Evolutionary conservation across 352 stramenopile genomes (phyloP), one percentile per base, ranked within the genome.

Genomic region (Pelagophyceae sp.): DNA sequence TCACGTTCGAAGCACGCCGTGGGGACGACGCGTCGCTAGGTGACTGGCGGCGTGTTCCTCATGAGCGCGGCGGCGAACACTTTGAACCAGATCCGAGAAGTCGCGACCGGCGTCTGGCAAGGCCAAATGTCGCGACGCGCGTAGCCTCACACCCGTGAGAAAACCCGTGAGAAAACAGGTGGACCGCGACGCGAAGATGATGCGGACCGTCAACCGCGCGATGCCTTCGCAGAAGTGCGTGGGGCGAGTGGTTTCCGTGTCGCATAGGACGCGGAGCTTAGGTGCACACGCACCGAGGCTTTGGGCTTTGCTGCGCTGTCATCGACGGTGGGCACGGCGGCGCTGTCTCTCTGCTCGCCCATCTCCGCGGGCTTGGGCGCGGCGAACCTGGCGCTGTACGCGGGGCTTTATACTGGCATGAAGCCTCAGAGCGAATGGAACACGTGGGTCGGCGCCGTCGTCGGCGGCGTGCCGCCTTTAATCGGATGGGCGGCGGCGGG

Each of bases 51-150:
- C n/a, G n/a, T n/a, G 19, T 96, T 94, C 45, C 92, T 90, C 5
- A 83, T 76, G 31, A 87, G 88, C 0, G 92, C 90, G 17, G 94
- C 95, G 0, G 94, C 94, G 38, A 97, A 95, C 82, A 97, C 95
- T 37, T 98, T 98, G 78, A 99, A 99, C 90, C 96, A 99, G 85
- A 90, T 97, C 70, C 96, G 96, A 80, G 96, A 99, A 82, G 84
- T 94, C 11, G 45, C 23, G 23, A 23, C 23, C 45, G 11, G 11
- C 45, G 11, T 54, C 11, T 54, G 11, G 45, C n/a, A n/a, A n/a
- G n/a, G n/a, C n/a, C n/a, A n/a, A n/a, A n/a, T n/a, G n/a, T n/a
- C n/a, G n/a, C n/a, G n/a, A n/a, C n/a, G n/a, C n/a, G n/a, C n/a
- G n/a, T n/a, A n/a, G n/a, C n/a, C n/a, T n/a, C n/a, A n/a, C n/a